Base-by-base conservation (phyloP, 331 rosid species). In the Malus hybrid region DNA sequence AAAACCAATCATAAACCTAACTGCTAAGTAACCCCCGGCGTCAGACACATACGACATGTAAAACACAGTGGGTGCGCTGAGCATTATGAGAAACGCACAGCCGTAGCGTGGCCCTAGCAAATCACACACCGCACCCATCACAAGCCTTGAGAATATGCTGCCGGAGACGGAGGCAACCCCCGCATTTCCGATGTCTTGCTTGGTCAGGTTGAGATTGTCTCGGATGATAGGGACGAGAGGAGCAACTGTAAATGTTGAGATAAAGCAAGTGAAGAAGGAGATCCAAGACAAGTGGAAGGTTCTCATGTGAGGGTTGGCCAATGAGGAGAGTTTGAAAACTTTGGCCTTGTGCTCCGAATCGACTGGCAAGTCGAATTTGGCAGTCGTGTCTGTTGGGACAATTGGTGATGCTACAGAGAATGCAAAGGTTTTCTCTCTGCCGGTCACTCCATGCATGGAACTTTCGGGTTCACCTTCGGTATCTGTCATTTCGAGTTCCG, bases 381-480 rank as follows among this genome's bases (percentile, higher is more conserved):
- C 96, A 0, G 92, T 89, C 5, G 81, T 85, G 28, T 93, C 96
- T 0, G 92, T 84, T 22, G 96, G 96, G 6, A 89, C 97, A 0
- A 75, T 77, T 0, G 96, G 93, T 10, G 98, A 93, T 24, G 93
- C 75, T 4, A 93, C 91, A 0, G 96, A 88, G 29, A 91, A 62
- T 1, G 91, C 77, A 27, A 89, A 89, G 13, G 86, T 85, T 66
- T 89, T 92, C 20, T 89, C 98, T 70, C 81, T 81, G 0, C 98
- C 98, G 1, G 96, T 91, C 2, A 91, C 97, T 80, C 97, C 98
- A 81, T 91, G 97, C 96, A 91, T 93, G 80, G 98, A 93, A 91
- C 90, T 89, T 57, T 93, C 96, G 6, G 98, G 97, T 19, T 89
- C 86, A 1, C 93, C 96, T 6, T 88, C 89, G 13, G 72, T 55